Percentiles rank a stretch among this genome's conserved stretches.
These are phyloP conservation scores for Paecilomyces variotii DNA, from an alignment of 2,329 filamentous ascomycete genomes.

Conservation along the genomic window DNA sequence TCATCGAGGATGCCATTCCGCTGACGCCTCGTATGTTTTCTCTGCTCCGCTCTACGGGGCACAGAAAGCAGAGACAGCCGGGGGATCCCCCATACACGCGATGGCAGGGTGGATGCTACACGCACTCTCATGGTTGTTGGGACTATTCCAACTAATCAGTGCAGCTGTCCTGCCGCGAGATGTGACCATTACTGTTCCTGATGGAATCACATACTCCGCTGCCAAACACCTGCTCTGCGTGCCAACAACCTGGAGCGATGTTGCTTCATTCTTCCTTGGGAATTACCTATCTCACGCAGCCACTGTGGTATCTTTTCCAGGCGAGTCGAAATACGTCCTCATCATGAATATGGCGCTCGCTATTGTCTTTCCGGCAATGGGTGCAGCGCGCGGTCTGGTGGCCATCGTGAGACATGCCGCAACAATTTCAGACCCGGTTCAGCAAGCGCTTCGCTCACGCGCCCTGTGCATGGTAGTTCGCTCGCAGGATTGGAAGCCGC, in stretches of 20 bases:
- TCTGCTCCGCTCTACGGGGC: background rate
- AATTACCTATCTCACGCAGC: constrained; percentile 31
- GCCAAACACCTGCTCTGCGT: background rate
- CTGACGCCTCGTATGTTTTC: background rate
- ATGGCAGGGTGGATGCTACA: background rate
- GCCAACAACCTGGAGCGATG: constrained; percentile 10
- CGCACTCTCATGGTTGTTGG: background rate
- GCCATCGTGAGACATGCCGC: constrained; percentile 15
- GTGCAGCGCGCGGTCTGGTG: constrained; percentile 17
- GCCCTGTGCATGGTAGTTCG: constrained; percentile 24
- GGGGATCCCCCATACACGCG: background rate
- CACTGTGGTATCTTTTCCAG: constrained; percentile 24
- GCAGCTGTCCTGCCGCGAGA: background rate
- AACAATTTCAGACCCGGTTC: constrained; percentile 10
- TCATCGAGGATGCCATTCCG: background rate
- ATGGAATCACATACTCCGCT: background rate
- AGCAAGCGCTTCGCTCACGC: constrained; percentile 17
- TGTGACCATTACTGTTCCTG: background rate
- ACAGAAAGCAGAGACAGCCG: background rate
- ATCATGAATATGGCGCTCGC: constrained; percentile 9
- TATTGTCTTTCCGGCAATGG: constrained; percentile 18
- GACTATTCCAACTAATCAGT: background rate
- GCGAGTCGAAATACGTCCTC: constrained; percentile 13
- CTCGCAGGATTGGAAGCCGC: constrained; percentile 14
- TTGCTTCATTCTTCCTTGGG: constrained; percentile 23